Conservation (phyloP, 2,329 filamentous ascomycete genomes). For the Aspergillus hiratsukae region DNA sequence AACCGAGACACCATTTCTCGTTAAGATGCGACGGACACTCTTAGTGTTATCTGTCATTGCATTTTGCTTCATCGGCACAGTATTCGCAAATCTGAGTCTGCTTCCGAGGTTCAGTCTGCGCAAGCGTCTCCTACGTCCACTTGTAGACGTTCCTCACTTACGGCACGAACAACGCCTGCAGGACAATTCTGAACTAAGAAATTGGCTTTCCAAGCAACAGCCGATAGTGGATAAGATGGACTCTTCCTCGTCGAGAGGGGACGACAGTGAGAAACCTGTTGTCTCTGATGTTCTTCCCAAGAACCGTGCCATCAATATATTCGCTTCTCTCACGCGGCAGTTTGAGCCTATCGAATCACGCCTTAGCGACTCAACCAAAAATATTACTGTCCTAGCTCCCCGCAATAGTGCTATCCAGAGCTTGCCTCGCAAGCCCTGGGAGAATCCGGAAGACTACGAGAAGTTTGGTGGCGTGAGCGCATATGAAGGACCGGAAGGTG, state of each 20-base stretch:
- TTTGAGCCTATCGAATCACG: conserved; percentile 64
- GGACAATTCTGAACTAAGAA: conserved; percentile 11
- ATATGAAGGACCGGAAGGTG: conserved; percentile 71
- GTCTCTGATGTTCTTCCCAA: conserved; percentile 81
- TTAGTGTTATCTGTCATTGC: conserved; percentile 3
- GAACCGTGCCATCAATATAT: conserved; percentile 75
- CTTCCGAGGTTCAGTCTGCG: conserved; percentile 11
- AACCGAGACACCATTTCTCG: background rate
- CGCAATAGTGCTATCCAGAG: conserved; percentile 74
- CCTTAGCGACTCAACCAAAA: conserved; percentile 61
- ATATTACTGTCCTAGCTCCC: conserved; percentile 84
- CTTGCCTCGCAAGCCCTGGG: conserved; percentile 71
- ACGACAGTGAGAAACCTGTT: conserved; percentile 50
- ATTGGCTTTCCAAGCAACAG: conserved; percentile 20
- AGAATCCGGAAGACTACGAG: conserved; percentile 67
- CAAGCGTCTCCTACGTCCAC: conserved; percentile 17
- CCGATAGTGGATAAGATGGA: conserved; percentile 21
- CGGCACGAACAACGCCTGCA: conserved; percentile 11
- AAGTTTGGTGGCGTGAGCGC: conserved; percentile 59
- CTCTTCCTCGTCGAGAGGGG: conserved; percentile 18
- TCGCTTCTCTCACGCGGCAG: conserved; percentile 74
- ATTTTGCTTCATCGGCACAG: conserved; percentile 7
- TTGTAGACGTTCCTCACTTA: conserved; percentile 14
- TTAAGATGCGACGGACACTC: conserved; percentile 11
- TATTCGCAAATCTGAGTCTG: conserved; percentile 10